A percentile compares a stretch with the other conserved stretches of the same genome.
phyloP scores from a whole-genome alignment of 192 early-diverging fungal genomes.

The Backusella parvicylindrica region DNA sequence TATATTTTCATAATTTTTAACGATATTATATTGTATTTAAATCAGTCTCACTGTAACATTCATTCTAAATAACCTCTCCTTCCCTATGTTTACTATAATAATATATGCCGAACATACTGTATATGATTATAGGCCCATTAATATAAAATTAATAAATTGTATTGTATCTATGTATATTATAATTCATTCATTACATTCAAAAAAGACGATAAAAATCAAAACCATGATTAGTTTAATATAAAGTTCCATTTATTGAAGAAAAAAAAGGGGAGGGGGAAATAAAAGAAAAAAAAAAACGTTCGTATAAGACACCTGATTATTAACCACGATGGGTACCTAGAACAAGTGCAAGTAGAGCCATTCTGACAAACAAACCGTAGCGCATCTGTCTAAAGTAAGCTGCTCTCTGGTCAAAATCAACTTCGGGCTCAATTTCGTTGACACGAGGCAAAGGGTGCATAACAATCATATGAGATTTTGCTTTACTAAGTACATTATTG shows the following conservation, averaged over 20 bases:
- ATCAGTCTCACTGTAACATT: background rate
- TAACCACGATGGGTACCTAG: constrained; percentile 31
- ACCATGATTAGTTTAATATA: background rate
- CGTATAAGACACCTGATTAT: background rate
- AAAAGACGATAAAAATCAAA: background rate
- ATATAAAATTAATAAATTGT: background rate
- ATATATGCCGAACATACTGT: background rate
- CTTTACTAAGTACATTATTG: constrained; percentile 79
- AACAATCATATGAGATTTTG: constrained; percentile 96
- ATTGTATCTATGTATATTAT: background rate
- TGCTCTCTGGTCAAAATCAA: constrained; percentile 96
- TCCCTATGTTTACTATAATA: background rate
- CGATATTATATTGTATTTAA: background rate
- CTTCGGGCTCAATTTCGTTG: constrained; percentile 93
- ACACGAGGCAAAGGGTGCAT: constrained; percentile 98
- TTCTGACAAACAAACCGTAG: constrained; percentile 96
- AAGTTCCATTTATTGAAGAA: background rate
- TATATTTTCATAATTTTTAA: background rate
- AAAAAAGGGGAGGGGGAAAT: too few relatives aligned
- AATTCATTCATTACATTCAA: background rate
- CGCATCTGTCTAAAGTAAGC: constrained; percentile 99
- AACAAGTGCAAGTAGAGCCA: constrained; percentile 94
- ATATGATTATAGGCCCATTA: background rate
- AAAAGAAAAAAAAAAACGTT: background rate
- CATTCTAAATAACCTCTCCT: background rate